A percentile compares a stretch with the other conserved stretches of the same genome.
Evolutionary conservation across 768 basidiomycete genomes (phyloP).

Genomic region (Mycena floridula): DNA sequence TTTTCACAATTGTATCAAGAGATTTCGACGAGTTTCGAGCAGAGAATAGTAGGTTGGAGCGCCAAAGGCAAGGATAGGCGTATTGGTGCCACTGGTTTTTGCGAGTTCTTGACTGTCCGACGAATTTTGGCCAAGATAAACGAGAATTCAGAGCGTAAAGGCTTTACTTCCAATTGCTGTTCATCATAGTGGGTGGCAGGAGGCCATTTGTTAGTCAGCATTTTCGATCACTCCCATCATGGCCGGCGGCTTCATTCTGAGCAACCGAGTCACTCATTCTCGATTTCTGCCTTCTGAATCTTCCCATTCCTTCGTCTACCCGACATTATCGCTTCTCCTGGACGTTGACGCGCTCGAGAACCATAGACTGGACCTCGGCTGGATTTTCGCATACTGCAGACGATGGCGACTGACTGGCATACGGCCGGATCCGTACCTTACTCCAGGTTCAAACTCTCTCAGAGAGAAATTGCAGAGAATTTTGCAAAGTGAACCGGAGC

Average conservation of each 20-base stretch:
- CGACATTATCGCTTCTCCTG: conserved; percentile 49
- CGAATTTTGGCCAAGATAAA: too few species aligned
- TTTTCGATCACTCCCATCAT: too few species aligned
- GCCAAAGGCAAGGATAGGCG: too few species aligned
- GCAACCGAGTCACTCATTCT: conserved; percentile 47
- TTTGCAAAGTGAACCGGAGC: neutral
- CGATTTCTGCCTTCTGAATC: conserved; percentile 42
- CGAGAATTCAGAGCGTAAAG: too few species aligned
- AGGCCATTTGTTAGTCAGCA: too few species aligned
- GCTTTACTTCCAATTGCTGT: too few species aligned
- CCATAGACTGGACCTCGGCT: conserved; percentile 42
- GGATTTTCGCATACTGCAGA: conserved; percentile 47
- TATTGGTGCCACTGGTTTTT: too few species aligned
- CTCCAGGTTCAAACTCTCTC: conserved; percentile 13
- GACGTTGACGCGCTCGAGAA: conserved; percentile 49
- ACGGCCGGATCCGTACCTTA: conserved; percentile 38
- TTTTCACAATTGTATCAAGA: too few species aligned
- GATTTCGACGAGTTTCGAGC: too few species aligned
- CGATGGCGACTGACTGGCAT: conserved; percentile 41
- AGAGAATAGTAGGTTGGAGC: too few species aligned
- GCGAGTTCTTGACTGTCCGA: too few species aligned
- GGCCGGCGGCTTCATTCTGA: conserved; percentile 42
- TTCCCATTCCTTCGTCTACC: conserved; percentile 54
- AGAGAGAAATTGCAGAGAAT: conserved; percentile 15
- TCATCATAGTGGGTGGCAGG: too few species aligned